These are phyloP conservation scores for Phytophthora pisi DNA, from an alignment of 352 stramenopile species.

Conservation along the genomic window DNA sequence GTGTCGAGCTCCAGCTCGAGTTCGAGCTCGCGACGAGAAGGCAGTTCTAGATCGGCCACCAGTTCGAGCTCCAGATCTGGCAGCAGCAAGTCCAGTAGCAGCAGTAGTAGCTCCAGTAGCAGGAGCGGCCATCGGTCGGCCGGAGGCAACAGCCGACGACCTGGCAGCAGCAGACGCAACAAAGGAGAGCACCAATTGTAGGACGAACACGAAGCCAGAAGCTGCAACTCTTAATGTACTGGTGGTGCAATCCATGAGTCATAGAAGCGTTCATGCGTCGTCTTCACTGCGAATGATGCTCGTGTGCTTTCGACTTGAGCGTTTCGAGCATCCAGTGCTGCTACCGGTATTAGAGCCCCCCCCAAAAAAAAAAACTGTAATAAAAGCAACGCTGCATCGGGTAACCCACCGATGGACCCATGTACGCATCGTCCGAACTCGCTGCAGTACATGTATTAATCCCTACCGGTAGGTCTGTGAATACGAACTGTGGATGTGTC, in stretches of 20 bases:
- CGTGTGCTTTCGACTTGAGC: constrained; percentile 23
- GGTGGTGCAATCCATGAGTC: constrained; percentile 16
- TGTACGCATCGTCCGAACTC: no score
- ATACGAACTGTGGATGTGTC: no score
- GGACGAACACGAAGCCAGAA: constrained; percentile 17
- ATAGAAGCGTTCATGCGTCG: constrained; percentile 14
- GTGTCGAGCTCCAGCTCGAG: constrained; percentile 22
- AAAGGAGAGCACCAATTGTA: constrained; percentile 37
- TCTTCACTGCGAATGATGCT: constrained; percentile 8
- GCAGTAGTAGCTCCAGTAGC: constrained; percentile 30
- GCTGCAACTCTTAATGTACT: constrained; percentile 22
- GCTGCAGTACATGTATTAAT: no score
- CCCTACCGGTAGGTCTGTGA: no score
- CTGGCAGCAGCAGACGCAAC: constrained; percentile 37
- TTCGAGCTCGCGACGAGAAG: constrained; percentile 21
- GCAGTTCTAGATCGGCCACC: constrained; percentile 29
- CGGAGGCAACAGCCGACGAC: constrained; percentile 33
- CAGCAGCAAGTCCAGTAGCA: constrained; percentile 14
- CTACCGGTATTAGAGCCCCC: no score
- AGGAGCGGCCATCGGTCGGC: constrained; percentile 31
- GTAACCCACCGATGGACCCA: no score
- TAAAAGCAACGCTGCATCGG: no score
- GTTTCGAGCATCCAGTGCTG: background rate
- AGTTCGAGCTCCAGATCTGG: constrained; percentile 28
- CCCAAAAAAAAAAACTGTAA: no score